Evolutionary conservation across 2,329 filamentous ascomycete species (phyloP), one percentile per base, ranked within the genome.

Genomic region (Orbilia quercus): DNA sequence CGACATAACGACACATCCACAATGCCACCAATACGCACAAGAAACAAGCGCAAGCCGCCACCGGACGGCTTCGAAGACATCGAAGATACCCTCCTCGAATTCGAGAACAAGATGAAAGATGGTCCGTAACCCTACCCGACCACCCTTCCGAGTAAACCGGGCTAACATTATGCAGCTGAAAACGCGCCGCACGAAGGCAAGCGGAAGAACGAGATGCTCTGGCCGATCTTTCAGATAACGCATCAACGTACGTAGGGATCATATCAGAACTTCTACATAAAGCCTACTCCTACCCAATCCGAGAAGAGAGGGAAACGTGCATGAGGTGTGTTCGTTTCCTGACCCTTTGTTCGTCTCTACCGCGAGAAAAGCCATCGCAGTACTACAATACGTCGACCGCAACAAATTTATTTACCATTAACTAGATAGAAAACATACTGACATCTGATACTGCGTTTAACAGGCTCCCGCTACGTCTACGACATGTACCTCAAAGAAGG

Each of bases 401-500:
- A 12, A 34, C 5, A 28, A 31, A 31, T 28, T 25, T 5, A 14
- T 34, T 34, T 6, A 18, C 5, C 2, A 25, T 6, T 18, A 44
- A 36, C n/a, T 12, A 34, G 16, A 70, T 75, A 14, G 22, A 7
- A 22, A 16, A 38, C n/a, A 20, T 34, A 25, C 42, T 58, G 53
- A 66, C 25, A 58, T 44, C 9, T 40, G 28, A 5, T 50, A 28
- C 40, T 58, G 9, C 20, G 7, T 47, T 14, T 47, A 50, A n/a
- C 55, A 86, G 86, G 86, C 45, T 89, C 87, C 75, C 88, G 92
- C 79, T 99, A 99, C 82, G 90, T 99, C 75, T 99, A 97, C 83
- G 95, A 98, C 80, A 85, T 99, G 51, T 99, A 98, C 82, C 90
- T 96, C 81, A 96, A 97, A 82, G 91, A 97, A 82, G 94, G 94